These are phyloP conservation scores for Solidago caesia DNA, from an alignment of 129 eudicot genomes.

Conservation along the genomic window DNA sequence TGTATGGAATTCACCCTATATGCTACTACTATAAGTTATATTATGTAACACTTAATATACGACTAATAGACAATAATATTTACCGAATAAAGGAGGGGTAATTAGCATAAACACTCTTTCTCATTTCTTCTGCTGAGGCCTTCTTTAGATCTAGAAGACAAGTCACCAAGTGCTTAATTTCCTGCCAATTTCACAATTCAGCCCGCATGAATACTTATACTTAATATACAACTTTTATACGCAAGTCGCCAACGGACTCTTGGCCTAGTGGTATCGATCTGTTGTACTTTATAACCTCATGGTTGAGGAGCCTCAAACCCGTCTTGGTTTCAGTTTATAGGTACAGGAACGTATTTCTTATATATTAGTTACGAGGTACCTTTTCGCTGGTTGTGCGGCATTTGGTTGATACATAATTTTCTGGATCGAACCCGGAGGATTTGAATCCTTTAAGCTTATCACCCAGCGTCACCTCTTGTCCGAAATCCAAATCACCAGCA, in stretches of 20 bases:
- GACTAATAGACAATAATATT: neutral
- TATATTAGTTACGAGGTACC: conserved; percentile 33
- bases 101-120: conserved; percentile 96
- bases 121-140: conserved; percentile 98
- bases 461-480: conserved; percentile 50
- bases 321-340: too few relatives aligned
- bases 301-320: too few relatives aligned
- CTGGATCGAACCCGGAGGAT: conserved; percentile 66
- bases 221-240: too few relatives aligned
- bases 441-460: conserved; percentile 90
- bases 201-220: too few relatives aligned
- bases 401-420: conserved; percentile 49
- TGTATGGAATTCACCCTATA: too few relatives aligned
- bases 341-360: too few relatives aligned
- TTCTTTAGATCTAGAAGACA: conserved; percentile 73
- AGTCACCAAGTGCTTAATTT: conserved; percentile 59
- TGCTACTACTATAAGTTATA: too few relatives aligned
- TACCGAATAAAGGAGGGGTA: conserved; percentile 89
- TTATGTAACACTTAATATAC: too few relatives aligned
- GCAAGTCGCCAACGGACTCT: too few relatives aligned
- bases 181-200: conserved; percentile 45
- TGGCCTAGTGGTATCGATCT: too few relatives aligned
- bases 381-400: conserved; percentile 76
- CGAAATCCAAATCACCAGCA: conserved; percentile 59
- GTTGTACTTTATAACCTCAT: too few relatives aligned